Percentiles rank a stretch among this genome's conserved stretches.
Evolutionary conservation across 371 early-diverging fungal genomes (phyloP).

Genomic region (Syncephalastrum contaminatum): DNA sequence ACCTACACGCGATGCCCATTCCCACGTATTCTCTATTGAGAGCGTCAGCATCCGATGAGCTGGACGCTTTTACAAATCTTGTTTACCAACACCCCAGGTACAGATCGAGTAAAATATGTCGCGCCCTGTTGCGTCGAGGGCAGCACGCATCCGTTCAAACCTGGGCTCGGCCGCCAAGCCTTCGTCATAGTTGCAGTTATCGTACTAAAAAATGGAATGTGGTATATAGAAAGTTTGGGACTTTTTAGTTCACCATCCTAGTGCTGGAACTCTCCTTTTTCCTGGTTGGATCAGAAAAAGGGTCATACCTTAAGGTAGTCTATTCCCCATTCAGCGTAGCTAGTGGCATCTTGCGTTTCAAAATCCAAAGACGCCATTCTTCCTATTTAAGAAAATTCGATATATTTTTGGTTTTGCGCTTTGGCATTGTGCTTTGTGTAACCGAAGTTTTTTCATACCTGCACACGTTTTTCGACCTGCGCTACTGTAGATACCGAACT

Average conservation of each 20-base stretch:
- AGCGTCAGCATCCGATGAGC: not conserved
- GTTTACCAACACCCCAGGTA: constrained; percentile 41
- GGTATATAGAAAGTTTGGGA: no score
- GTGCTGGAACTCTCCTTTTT: not conserved
- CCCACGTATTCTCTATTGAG: constrained; percentile 29
- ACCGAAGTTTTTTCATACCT: constrained; percentile 3
- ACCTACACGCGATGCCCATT: constrained; percentile 34
- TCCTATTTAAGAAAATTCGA: not conserved
- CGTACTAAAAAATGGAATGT: constrained; percentile 11
- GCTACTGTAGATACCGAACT: constrained; percentile 32
- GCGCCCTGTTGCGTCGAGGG: constrained; percentile 39
- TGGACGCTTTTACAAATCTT: not conserved
- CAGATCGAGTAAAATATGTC: constrained; percentile 43
- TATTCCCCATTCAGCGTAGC: constrained; percentile 21
- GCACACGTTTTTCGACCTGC: constrained; percentile 20
- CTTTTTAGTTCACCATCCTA: no score
- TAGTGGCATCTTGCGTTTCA: constrained; percentile 19
- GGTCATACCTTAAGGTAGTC: constrained; percentile 20
- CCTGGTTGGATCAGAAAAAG: not conserved
- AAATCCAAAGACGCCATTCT: constrained; percentile 18
- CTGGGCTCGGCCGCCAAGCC: constrained; percentile 11
- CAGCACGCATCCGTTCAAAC: constrained; percentile 30
- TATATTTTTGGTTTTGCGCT: no score
- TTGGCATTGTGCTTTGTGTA: no score
- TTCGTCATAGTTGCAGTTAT: constrained; percentile 23